A percentile compares a stretch with the other conserved stretches of the same genome.
Evolutionary conservation across 352 stramenopile genomes (phyloP).

Genomic region (Aphanomyces euteiches): DNA sequence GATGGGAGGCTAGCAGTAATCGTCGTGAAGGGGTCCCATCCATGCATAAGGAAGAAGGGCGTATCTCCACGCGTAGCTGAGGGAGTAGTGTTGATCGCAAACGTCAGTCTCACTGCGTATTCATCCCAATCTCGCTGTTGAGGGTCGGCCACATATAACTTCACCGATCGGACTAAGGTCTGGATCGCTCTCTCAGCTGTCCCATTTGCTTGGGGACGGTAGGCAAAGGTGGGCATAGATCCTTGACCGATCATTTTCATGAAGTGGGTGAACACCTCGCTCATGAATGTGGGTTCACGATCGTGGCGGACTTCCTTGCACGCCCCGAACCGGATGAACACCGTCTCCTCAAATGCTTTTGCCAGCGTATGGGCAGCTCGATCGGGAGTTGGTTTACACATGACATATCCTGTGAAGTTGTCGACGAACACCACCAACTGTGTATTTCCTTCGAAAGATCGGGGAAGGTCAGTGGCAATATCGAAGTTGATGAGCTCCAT

Average conservation of each 20-base stretch:
- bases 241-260: not conserved
- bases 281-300: not conserved
- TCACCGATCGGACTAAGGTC: not conserved
- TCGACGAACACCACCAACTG: too few relatives aligned
- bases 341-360: not conserved
- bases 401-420: too few relatives aligned
- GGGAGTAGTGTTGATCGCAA: not conserved
- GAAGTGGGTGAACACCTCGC: not conserved
- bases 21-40: not conserved
- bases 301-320: not conserved
- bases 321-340: not conserved
- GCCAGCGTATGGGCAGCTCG: too few relatives aligned
- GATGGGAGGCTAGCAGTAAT: not conserved
- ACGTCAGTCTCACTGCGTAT: not conserved
- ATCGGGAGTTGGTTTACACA: too few relatives aligned
- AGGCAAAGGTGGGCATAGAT: not conserved
- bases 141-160: not conserved
- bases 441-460: too few relatives aligned
- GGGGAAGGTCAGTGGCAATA: too few relatives aligned
- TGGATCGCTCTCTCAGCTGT: not conserved
- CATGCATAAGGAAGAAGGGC: not conserved
- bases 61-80: not conserved
- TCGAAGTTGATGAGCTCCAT: too few relatives aligned
- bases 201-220: not conserved
- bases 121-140: not conserved